Conservation (phyloP, 1,284 basidiomycete genomes). For the Boletus sp. region DNA sequence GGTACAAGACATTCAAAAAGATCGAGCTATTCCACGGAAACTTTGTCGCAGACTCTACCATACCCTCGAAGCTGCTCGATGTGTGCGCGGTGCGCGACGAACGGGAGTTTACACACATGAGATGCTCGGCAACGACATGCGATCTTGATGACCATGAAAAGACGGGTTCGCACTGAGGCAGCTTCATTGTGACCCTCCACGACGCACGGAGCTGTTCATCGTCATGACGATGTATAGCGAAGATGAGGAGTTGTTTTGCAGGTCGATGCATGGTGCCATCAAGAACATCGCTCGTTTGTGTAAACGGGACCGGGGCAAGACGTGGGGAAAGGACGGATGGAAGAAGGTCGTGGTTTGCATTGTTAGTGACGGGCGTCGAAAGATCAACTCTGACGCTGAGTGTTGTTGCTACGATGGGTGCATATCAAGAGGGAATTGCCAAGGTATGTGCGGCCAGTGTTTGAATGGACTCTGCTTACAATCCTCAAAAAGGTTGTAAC, state of each 20-base stretch:
- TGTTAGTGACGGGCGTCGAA: constrained; percentile 63
- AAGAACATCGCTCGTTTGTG: constrained; percentile 86
- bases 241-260: constrained; percentile 75
- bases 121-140: constrained; percentile 92
- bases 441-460: constrained; percentile 54
- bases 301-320: constrained; percentile 82
- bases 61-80: constrained; percentile 84
- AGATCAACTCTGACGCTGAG: constrained; percentile 89
- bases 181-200: constrained; percentile 80
- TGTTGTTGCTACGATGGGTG: constrained; percentile 87
- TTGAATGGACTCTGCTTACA: neutral
- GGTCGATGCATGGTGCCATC: constrained; percentile 93
- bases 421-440: constrained; percentile 87
- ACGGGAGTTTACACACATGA: constrained; percentile 94
- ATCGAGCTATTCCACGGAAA: constrained; percentile 92
- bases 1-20: constrained; percentile 91
- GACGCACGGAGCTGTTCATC: constrained; percentile 87
- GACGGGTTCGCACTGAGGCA: constrained; percentile 83
- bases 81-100: constrained; percentile 77
- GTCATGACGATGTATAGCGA: constrained; percentile 85
- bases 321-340: constrained; percentile 97
- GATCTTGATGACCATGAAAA: constrained; percentile 89
- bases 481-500: constrained; percentile 74
- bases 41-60: constrained; percentile 85
- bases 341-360: constrained; percentile 81